Conservation (phyloP, 2,329 filamentous ascomycete species). For the Colletotrichum horii region DNA sequence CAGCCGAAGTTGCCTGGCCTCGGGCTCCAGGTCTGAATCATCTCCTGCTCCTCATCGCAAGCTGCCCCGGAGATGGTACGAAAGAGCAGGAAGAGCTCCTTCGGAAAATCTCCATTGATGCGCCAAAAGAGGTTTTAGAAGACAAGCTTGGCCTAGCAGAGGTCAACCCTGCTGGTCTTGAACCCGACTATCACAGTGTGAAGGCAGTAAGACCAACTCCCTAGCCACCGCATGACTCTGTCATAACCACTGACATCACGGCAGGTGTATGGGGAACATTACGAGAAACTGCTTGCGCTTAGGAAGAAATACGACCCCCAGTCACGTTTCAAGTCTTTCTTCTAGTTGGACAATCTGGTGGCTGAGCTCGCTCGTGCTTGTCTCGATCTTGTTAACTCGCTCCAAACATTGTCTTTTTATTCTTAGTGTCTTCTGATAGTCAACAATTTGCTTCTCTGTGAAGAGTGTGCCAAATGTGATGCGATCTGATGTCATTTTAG, state of each 20-base stretch:
- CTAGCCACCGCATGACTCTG: background rate
- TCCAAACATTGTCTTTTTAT: background rate
- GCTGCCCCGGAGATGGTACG: background rate
- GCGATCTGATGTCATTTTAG: background rate
- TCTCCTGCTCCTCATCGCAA: background rate
- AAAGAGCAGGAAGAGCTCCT: background rate
- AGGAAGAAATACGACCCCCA: background rate
- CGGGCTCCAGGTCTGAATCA: background rate
- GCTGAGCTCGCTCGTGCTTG: background rate
- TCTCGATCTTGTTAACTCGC: background rate
- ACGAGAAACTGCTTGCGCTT: background rate
- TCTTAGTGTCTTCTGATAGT: background rate
- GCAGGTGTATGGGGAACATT: slow-evolving; percentile 5
- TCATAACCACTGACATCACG: background rate
- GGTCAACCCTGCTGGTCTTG: slow-evolving; percentile 6
- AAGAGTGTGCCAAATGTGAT: background rate
- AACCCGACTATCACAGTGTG: background rate
- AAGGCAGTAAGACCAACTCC: background rate
- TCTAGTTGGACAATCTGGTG: background rate
- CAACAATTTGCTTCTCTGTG: background rate
- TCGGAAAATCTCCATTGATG: background rate
- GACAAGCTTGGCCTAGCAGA: background rate
- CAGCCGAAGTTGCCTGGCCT: slow-evolving; percentile 3
- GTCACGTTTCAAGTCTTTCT: slow-evolving; percentile 1
- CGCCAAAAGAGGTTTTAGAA: background rate